Evolutionary conservation across 768 basidiomycete genomes (phyloP), one percentile per base, ranked within the genome.

Genomic region (Termitomyces eurrhizus): DNA sequence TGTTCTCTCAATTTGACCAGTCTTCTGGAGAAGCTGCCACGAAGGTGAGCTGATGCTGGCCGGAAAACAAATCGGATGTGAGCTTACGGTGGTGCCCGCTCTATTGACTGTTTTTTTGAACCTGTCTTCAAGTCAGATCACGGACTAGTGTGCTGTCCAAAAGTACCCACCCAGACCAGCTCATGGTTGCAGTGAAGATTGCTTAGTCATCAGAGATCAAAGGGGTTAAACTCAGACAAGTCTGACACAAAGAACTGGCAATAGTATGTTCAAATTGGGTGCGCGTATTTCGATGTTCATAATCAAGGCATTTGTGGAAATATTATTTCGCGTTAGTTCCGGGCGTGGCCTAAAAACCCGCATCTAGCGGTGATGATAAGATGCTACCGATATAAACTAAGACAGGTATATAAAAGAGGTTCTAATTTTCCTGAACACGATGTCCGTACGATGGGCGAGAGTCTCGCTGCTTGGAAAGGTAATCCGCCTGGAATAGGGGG

Each of bases 1-100:
- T 0, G 96, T 98, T 33, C 95, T 83, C 72, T 98, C 96, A 61
- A 98, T 93, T 75, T 98, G 95, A 58, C 96, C 96, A 1, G 95
- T 96, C 85, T 98, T 98, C 81, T 98, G 95, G 72, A 96, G 83
- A 67, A 98, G 83, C 92, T 94, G 70, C 46, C 35, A 58, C 45
- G 64, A 58, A 42, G 55, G 44, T 64, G 60, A 62, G 60, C 52
- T 66, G 59, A 64, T 58, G 57, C 57, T 58, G 42, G 11, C 58
- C 57, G 46, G 55, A 39, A 48, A 60, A 53, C 57, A 62, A 46
- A 21, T 56, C 52, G 53, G 46, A 56, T 54, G 56, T 61, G 62
- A 65, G 68, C 84, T 68, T 73, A 93, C 88, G 66, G 92, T 95
- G 14, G 95, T 98, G 55, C 93, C 93, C 32, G 92, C 90, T 65